These are phyloP conservation scores for Orbilia brochopaga DNA, from an alignment of 2,329 filamentous ascomycete species.

Conservation along the genomic window DNA sequence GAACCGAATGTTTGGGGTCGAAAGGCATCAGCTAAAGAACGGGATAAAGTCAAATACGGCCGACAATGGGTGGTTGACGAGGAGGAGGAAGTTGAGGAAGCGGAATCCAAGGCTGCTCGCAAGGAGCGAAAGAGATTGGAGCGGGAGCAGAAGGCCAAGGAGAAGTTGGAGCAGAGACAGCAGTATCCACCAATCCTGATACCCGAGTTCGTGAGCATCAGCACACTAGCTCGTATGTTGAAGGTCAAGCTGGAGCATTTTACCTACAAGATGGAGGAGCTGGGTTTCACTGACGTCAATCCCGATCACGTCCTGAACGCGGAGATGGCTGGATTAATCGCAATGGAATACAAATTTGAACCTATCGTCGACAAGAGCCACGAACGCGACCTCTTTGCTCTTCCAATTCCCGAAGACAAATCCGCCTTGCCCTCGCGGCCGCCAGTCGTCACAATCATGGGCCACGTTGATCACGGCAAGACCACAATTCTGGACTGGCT, in stretches of 20 bases:
- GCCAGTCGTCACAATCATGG: constrained; percentile 98
- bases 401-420: constrained; percentile 71
- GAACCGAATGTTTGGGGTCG: constrained; percentile 32
- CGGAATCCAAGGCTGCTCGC: constrained; percentile 56
- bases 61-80: constrained; percentile 53
- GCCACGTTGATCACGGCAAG: constrained; percentile 97
- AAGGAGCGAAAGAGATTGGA: constrained; percentile 60
- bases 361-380: constrained; percentile 74
- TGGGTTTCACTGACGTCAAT: constrained; percentile 86
- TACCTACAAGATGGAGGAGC: constrained; percentile 74
- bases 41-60: constrained; percentile 43
- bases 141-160: constrained; percentile 58
- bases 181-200: constrained; percentile 71
- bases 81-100: constrained; percentile 55
- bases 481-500: constrained; percentile 94
- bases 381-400: constrained; percentile 72
- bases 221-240: constrained; percentile 76
- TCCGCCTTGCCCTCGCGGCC: constrained; percentile 74
- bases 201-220: constrained; percentile 90
- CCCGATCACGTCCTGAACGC: constrained; percentile 86
- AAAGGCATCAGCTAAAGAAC: constrained; percentile 26
- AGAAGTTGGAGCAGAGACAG: constrained; percentile 59
- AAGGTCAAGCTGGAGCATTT: constrained; percentile 75
- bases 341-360: constrained; percentile 90
- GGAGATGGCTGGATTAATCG: constrained; percentile 87